Conservation (phyloP, 768 basidiomycete genomes). For the Suillus subaureus region DNA sequence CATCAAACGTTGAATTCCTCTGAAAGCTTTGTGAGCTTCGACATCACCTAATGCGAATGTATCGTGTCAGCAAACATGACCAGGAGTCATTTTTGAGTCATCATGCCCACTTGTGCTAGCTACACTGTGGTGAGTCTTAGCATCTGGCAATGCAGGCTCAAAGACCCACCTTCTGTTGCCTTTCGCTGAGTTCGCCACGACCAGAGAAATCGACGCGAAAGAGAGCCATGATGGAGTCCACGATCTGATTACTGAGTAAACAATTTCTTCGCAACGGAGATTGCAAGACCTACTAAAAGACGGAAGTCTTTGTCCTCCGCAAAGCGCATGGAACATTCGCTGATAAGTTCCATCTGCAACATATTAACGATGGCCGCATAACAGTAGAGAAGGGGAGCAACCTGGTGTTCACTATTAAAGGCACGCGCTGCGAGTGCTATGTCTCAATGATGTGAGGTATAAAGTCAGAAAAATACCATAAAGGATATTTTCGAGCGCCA, state of each 20-base stretch:
- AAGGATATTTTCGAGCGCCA: slow-evolving; percentile 89
- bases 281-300: slow-evolving; percentile 51
- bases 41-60: slow-evolving; percentile 66
- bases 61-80: background rate
- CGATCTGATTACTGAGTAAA: slow-evolving; percentile 57
- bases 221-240: slow-evolving; percentile 97
- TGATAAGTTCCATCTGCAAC: slow-evolving; percentile 84
- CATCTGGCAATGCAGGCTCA: background rate
- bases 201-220: slow-evolving; percentile 95
- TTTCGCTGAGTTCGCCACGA: slow-evolving; percentile 90
- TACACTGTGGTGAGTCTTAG: slow-evolving; percentile 34
- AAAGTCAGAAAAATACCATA: slow-evolving; percentile 55
- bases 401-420: slow-evolving; percentile 92
- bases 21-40: slow-evolving; percentile 85
- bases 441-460: slow-evolving; percentile 6
- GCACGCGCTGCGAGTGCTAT: slow-evolving; percentile 64
- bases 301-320: slow-evolving; percentile 88
- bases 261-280: background rate
- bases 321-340: slow-evolving; percentile 84
- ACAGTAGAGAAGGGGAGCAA: slow-evolving; percentile 27
- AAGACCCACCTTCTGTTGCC: slow-evolving; percentile 78
- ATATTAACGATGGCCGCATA: slow-evolving; percentile 13
- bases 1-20: slow-evolving; percentile 83
- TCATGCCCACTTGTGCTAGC: slow-evolving; percentile 73
- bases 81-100: background rate